Evolutionary conservation across 305 asterid genomes (phyloP), one percentile per base, ranked within the genome.

Genomic region (Plantago coronopus): DNA sequence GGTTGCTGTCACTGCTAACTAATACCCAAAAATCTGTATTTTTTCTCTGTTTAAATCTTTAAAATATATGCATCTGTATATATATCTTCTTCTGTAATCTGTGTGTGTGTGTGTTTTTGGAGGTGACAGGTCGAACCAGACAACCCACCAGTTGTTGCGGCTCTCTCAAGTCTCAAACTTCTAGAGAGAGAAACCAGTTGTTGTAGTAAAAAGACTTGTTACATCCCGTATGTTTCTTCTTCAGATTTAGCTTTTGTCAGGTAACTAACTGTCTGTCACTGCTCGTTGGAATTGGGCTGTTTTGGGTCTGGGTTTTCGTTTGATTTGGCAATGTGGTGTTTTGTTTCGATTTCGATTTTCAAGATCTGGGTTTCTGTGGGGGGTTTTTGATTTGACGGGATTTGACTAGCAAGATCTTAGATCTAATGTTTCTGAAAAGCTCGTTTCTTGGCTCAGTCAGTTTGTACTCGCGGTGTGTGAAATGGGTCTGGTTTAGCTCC

Each of bases 121-220:
- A 59, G 66, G 79, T 69, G 63, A 50, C 58, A 53, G 58, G 58
- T 14, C 40, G 42, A 54, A 58, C 58, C 70, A 62, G 73, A 78
- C 84, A 73, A 66, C 73, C 75, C 75, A 78, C 81, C 87, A 63
- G 80, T 69, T 71, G 82, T 79, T 85, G 89, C 89, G 81, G 80
- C 80, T 74, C 65, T 67, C 74, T 54, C 71, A 78, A 74, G 83
- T 72, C 73, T 75, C 70, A 63, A 44, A 37, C 21, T 31, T 21
- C 7, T 19, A 40, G 50, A 58, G 50, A 64, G 71, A 64, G 61
- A 70, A 67, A 61, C 56, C 63, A 9, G 31, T 9, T 59, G 34
- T 69, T 15, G 25, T 29, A 8, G 12, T 50, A 13, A 34, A 40
- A 13, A 1, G 11, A 1, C 1, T 31, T 34, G 20, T n/a, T 25